These are phyloP conservation scores for Clavispora santaluciae DNA, from an alignment of 805 yeast species.

Conservation along the genomic window DNA sequence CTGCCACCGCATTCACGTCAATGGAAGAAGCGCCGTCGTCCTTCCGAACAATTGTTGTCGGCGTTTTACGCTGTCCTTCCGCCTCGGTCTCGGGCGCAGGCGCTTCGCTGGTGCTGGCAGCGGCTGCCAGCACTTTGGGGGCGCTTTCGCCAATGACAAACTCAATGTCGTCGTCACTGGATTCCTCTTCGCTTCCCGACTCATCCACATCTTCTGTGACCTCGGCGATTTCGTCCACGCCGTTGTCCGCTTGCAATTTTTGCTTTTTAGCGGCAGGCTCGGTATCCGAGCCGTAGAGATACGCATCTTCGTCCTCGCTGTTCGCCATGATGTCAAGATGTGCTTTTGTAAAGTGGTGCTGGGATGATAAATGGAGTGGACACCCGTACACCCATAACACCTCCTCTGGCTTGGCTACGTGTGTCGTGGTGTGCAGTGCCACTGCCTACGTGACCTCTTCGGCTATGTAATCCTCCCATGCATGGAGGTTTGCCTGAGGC, in stretches of 20 bases:
- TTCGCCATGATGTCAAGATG: slow-evolving; percentile 5
- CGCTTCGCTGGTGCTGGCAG: slow-evolving; percentile 20
- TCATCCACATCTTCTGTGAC: slow-evolving; percentile 31
- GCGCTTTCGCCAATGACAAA: slow-evolving; percentile 58
- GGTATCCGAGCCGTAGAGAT: slow-evolving; percentile 53
- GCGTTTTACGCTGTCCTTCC: slow-evolving; percentile 20
- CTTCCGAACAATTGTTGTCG: slow-evolving; percentile 34
- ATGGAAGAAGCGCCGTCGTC: slow-evolving; percentile 40
- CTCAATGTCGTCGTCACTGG: slow-evolving; percentile 69
- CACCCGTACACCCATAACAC: slow-evolving; percentile 3
- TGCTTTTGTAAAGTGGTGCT: background rate
- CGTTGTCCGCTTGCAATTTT: slow-evolving; percentile 1
- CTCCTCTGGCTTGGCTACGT: too few species aligned
- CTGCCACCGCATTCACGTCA: slow-evolving; percentile 71
- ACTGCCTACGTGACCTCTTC: too few species aligned
- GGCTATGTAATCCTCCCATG: too few species aligned
- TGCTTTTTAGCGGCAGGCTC: slow-evolving; percentile 14
- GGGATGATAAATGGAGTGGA: background rate
- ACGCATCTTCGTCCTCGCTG: slow-evolving; percentile 64
- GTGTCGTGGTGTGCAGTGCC: too few species aligned
- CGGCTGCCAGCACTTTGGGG: slow-evolving; percentile 12
- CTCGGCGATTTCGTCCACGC: slow-evolving; percentile 15
- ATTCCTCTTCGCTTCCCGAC: slow-evolving; percentile 43
- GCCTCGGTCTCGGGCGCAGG: slow-evolving; percentile 27
- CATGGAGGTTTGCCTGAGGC: too few species aligned